Evolutionary conservation across 108 stramenopile species (phyloP).

Genomic region (Nannochloropsis granulata): DNA sequence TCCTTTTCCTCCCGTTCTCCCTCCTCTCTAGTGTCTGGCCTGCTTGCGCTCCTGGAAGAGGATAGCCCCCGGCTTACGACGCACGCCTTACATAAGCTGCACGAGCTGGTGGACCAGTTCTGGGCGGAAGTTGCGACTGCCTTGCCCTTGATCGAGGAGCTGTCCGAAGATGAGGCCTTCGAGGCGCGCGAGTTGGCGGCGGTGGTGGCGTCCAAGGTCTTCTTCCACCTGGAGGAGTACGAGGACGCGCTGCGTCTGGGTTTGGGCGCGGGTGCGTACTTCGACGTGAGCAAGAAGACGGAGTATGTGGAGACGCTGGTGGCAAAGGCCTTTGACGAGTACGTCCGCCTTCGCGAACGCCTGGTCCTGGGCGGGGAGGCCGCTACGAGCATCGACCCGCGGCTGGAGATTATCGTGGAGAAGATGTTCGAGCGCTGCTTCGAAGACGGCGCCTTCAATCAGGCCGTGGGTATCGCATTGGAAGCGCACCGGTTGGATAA

Average conservation of each 20-base stretch:
- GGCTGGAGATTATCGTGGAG: conserved; percentile 72
- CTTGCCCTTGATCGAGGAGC: conserved; percentile 40
- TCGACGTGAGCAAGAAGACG: conserved; percentile 35
- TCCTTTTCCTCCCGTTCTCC: background rate
- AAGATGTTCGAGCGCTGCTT: conserved; percentile 82
- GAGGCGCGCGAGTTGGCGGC: conserved; percentile 60
- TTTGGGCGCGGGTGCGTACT: conserved; percentile 36
- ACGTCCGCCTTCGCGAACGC: conserved; percentile 29
- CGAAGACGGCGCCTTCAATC: conserved; percentile 54
- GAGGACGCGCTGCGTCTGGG: conserved; percentile 74
- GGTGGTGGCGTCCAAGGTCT: conserved; percentile 78
- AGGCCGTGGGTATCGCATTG: conserved; percentile 90
- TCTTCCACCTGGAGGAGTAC: conserved; percentile 94
- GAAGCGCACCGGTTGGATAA: conserved; percentile 64
- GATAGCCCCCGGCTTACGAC: conserved; percentile 29
- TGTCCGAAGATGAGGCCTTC: conserved; percentile 43
- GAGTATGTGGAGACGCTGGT: conserved; percentile 47
- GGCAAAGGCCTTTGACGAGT: conserved; percentile 57
- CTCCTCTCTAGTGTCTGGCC: conserved; percentile 23
- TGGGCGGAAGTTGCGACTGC: conserved; percentile 47
- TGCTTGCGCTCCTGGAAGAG: conserved; percentile 38
- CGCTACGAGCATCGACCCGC: conserved; percentile 46
- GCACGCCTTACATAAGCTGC: conserved; percentile 38
- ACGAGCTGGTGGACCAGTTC: conserved; percentile 35
- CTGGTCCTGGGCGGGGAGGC: background rate